A percentile compares a stretch with the other conserved stretches of the same genome.
Conservation (phyloP, 2,329 filamentous ascomycete species). For the Penicillium glabrum region DNA sequence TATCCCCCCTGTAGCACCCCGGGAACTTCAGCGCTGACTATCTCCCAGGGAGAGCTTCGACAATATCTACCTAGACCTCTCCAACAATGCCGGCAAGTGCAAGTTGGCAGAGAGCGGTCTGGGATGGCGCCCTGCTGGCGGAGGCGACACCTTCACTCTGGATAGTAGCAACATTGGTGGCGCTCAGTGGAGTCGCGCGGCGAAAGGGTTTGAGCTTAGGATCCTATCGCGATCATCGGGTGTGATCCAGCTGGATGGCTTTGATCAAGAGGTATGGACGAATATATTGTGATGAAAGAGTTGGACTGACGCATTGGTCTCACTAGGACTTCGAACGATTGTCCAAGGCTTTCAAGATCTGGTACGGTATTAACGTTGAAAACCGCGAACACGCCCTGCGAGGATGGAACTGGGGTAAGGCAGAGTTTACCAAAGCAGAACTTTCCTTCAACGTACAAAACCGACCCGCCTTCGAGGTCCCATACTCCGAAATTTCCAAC, state of each 20-base stretch:
- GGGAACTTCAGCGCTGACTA: conserved; percentile 12
- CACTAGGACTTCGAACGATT: conserved; percentile 81
- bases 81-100: conserved; percentile 88
- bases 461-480: conserved; percentile 91
- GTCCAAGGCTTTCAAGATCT: conserved; percentile 92
- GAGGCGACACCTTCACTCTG: conserved; percentile 90
- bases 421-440: conserved; percentile 93
- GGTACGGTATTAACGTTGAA: conserved; percentile 93
- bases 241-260: conserved; percentile 91
- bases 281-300: conserved; percentile 8
- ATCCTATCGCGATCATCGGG: conserved; percentile 80
- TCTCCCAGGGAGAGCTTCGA: conserved; percentile 81
- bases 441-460: conserved; percentile 97
- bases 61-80: conserved; percentile 93
- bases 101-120: conserved; percentile 91
- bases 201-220: conserved; percentile 91
- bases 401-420: conserved; percentile 99
- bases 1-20: conserved; percentile 6
- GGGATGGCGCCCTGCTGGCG: conserved; percentile 88
- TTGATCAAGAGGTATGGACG: conserved; percentile 71
- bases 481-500: conserved; percentile 96
- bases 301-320: neutral
- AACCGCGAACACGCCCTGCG: conserved; percentile 90
- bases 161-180: conserved; percentile 80
- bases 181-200: conserved; percentile 92